phyloP scores from a whole-genome alignment of 202 grass and related monocot species.

The Bolboschoenoplectus hybrid region DNA sequence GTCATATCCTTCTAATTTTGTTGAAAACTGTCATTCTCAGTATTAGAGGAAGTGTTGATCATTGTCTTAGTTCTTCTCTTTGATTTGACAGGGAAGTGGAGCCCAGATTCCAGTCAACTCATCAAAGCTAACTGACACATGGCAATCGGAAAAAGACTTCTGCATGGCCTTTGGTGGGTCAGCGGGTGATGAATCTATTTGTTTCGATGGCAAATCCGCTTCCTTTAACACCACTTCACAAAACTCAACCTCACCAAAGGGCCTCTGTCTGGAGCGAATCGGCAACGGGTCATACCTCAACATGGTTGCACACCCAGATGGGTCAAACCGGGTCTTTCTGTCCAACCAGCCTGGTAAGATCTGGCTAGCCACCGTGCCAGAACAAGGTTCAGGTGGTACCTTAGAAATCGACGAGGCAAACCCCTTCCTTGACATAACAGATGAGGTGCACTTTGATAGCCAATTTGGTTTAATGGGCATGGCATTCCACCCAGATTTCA shows the following conservation, averaged over 20 bases:
- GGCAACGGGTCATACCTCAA: slow-evolving; percentile 77
- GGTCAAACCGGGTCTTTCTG: slow-evolving; percentile 83
- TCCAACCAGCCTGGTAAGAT: slow-evolving; percentile 82
- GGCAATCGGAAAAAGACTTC: slow-evolving; percentile 76
- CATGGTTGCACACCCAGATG: slow-evolving; percentile 79
- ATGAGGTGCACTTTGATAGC: slow-evolving; percentile 63
- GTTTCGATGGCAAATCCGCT: slow-evolving; percentile 69
- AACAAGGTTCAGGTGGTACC: slow-evolving; percentile 66
- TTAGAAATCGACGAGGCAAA: slow-evolving; percentile 56
- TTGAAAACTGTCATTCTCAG: background rate
- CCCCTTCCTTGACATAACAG: slow-evolving; percentile 86
- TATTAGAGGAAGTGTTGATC: background rate
- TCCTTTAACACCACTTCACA: slow-evolving; percentile 70
- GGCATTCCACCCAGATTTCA: slow-evolving; percentile 80
- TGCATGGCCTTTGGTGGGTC: slow-evolving; percentile 71
- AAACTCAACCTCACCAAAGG: slow-evolving; percentile 60
- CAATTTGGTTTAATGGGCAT: slow-evolving; percentile 72
- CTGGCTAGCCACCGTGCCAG: slow-evolving; percentile 77
- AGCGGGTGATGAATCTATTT: slow-evolving; percentile 49
- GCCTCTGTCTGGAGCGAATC: slow-evolving; percentile 78
- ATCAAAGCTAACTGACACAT: slow-evolving; percentile 66
- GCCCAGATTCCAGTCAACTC: slow-evolving; percentile 49
- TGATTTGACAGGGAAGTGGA: slow-evolving; percentile 52
- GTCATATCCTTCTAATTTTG: background rate
- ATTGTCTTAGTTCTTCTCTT: background rate